Evolutionary conservation across 768 basidiomycete genomes (phyloP), one percentile per base, ranked within the genome.

Genomic region (Lactarius evosmus): DNA sequence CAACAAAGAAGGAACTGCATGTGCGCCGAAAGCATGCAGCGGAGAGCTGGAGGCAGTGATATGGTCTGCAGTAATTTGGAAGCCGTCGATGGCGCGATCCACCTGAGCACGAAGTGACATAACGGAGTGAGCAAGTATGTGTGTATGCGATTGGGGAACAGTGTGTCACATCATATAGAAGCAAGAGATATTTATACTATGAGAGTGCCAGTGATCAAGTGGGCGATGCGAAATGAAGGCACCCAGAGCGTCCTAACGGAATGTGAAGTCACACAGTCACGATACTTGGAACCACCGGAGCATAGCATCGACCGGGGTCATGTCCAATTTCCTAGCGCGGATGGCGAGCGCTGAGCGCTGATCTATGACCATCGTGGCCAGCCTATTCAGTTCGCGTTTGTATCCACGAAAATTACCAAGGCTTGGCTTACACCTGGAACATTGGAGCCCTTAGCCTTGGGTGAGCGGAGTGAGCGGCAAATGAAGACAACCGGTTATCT

Each of bases 181-280:
- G 57, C 41, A 36, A 30, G 6, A n/a, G 57, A 55, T 64, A 64
- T 60, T 64, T 64, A 64, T 64, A n/a, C n/a, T n/a, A 64, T 22
- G 5, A n/a, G 12, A 12, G 36, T n/a, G n/a, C n/a, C n/a, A n/a
- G n/a, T 8, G 29, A 30, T 7, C 32, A 9, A 16, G 25, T 11
- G 60, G 7, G 25, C 22, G 22, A 17, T 32, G 29, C 30, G 16
- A 29, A 7, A 30, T 29, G 22, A 52, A 12, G 51, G 38, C 38
- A 38, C 38, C 38, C 38, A 17, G 38, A 38, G 16, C 14, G 16
- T 38, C 38, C 16, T 38, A 14, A 38, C 22, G 22, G 22, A 46
- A 25, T 46, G 9, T 25, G 8, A 22, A 46, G 22, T 49, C 46
- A 49, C 22, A n/a, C 19, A 4, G 22, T 49, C 25, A 49, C 46